phyloP scores from a whole-genome alignment of 371 early-diverging fungal genomes.

The Entomophthora muscae region DNA sequence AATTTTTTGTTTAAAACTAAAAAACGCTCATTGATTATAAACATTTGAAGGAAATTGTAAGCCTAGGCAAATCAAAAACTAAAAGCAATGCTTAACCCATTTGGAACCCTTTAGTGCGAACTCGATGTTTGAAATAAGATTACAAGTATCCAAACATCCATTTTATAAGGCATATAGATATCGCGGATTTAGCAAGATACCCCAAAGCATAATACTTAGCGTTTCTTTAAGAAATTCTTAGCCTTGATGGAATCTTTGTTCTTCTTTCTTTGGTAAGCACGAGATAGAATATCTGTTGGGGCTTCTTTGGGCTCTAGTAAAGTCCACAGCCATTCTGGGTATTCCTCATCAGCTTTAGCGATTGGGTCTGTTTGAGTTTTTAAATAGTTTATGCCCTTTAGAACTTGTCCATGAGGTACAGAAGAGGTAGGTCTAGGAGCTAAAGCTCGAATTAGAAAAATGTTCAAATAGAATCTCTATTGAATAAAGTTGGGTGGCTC shows the following conservation, averaged over 20 bases:
- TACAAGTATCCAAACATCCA: too few relatives aligned
- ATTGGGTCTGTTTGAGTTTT: slow-evolving; percentile 72
- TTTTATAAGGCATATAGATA: too few relatives aligned
- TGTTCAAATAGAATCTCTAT: background rate
- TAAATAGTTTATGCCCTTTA: slow-evolving; percentile 71
- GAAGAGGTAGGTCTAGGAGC: slow-evolving; percentile 22
- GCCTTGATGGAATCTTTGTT: slow-evolving; percentile 11
- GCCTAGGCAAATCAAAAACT: too few relatives aligned
- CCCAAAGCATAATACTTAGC: too few relatives aligned
- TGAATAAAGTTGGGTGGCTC: too few relatives aligned
- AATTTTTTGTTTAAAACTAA: too few relatives aligned
- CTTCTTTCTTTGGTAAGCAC: slow-evolving; percentile 3
- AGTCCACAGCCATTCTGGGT: slow-evolving; percentile 86
- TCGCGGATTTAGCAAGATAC: too few relatives aligned
- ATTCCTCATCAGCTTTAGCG: slow-evolving; percentile 66
- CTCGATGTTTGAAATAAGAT: too few relatives aligned
- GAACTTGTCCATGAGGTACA: slow-evolving; percentile 51
- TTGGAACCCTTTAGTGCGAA: too few relatives aligned
- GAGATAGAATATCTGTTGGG: slow-evolving; percentile 21
- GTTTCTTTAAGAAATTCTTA: slow-evolving; percentile 14
- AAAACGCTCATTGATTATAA: too few relatives aligned
- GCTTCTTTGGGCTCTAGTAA: slow-evolving; percentile 38
- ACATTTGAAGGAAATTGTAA: too few relatives aligned
- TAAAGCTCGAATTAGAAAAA: background rate
- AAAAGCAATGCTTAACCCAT: too few relatives aligned